Evolutionary conservation across 2,329 filamentous ascomycete genomes (phyloP).

Genomic region (Hymenoscyphus fructigenus): DNA sequence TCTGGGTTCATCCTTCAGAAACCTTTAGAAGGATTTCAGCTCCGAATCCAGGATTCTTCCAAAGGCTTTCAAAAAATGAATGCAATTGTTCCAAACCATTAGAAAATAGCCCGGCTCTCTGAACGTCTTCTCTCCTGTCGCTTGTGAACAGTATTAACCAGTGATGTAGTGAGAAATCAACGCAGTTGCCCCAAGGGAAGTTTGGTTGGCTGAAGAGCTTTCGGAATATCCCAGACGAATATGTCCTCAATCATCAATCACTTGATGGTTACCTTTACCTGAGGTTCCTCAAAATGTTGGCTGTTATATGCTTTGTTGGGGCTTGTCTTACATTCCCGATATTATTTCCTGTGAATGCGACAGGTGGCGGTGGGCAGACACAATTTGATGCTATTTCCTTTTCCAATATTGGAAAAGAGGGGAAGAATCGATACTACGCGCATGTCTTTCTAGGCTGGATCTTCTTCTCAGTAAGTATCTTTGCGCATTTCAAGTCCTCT

Average conservation of each 20-base stretch:
- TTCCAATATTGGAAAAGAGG: constrained; percentile 62
- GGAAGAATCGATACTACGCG: constrained; percentile 70
- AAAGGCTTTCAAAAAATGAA: no score
- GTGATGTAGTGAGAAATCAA: constrained; percentile 51
- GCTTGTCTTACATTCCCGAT: constrained; percentile 83
- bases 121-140: no score
- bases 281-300: constrained; percentile 77
- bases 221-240: constrained; percentile 68
- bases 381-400: constrained; percentile 82
- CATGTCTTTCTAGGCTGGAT: constrained; percentile 79
- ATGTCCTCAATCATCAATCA: constrained; percentile 83
- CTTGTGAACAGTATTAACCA: constrained; percentile 8
- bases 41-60: no score
- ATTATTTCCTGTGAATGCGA: constrained; percentile 76
- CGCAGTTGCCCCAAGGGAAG: constrained; percentile 56
- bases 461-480: constrained; percentile 54
- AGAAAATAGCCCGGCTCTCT: no score
- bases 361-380: constrained; percentile 62
- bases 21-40: no score
- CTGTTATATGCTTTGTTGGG: constrained; percentile 78
- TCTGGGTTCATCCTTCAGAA: no score
- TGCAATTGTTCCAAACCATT: no score
- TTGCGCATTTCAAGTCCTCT: neutral
- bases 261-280: constrained; percentile 90
- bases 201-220: constrained; percentile 67